Evolutionary conservation across 345 rosid genomes (phyloP).

Genomic region (Iberis pinnata): DNA sequence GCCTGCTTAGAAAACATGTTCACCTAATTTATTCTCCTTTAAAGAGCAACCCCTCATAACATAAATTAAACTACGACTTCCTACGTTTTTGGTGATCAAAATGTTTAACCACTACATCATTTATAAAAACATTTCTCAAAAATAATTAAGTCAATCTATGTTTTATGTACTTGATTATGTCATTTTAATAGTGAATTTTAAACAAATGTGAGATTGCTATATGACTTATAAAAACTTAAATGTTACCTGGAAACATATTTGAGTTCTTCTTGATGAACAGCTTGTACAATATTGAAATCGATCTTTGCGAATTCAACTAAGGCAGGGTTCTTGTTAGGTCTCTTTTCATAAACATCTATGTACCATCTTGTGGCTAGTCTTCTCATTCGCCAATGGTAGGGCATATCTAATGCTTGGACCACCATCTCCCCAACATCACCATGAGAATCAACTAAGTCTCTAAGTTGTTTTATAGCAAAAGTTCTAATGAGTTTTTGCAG

Average conservation of each 20-base stretch:
- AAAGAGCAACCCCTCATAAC: no score
- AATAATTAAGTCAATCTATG: no score
- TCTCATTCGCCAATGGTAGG: slow-evolving; percentile 19
- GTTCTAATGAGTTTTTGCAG: slow-evolving; percentile 34
- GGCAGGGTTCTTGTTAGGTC: slow-evolving; percentile 6
- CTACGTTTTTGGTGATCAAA: no score
- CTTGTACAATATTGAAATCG: slow-evolving; percentile 34
- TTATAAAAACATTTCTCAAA: no score
- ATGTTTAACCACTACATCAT: no score
- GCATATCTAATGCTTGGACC: slow-evolving; percentile 23
- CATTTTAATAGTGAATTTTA: no score
- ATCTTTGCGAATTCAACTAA: slow-evolving; percentile 23
- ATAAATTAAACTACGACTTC: no score
- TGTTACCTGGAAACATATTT: slow-evolving; percentile 20
- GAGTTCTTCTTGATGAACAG: slow-evolving; percentile 29
- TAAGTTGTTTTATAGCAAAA: slow-evolving; percentile 27
- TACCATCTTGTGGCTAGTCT: slow-evolving; percentile 23
- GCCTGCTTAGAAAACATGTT: no score
- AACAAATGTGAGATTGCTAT: no score
- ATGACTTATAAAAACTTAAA: not conserved
- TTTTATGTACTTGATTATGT: no score
- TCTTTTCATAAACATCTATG: slow-evolving; percentile 26
- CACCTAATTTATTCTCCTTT: no score
- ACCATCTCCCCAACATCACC: slow-evolving; percentile 8
- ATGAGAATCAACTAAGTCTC: not conserved